A percentile compares a stretch with the other conserved stretches of the same genome.
Conservation (phyloP, 331 rosid species). For the Rhamnella rubrinervis region DNA sequence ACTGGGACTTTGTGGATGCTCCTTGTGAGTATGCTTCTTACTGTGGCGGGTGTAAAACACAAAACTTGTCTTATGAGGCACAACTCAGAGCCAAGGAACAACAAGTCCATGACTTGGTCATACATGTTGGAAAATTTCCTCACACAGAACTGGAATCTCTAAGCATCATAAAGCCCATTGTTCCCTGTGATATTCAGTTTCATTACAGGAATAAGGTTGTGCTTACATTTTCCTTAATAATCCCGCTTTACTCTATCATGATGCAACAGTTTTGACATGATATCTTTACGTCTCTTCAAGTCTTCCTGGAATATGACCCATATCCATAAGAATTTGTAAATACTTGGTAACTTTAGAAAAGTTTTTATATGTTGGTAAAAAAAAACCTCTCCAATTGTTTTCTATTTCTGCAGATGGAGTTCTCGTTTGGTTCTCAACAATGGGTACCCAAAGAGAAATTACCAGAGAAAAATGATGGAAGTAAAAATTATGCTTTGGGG, state of each 20-base stretch:
- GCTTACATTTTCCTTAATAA: slow-evolving; percentile 1
- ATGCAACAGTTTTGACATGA: too few relatives aligned
- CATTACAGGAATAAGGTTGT: slow-evolving; percentile 90
- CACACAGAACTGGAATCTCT: slow-evolving; percentile 43
- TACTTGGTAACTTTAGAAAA: too few relatives aligned
- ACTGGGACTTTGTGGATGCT: slow-evolving; percentile 68
- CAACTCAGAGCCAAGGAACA: slow-evolving; percentile 81
- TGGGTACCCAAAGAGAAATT: slow-evolving; percentile 70
- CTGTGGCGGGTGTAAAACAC: slow-evolving; percentile 94
- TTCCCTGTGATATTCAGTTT: slow-evolving; percentile 83
- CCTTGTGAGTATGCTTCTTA: slow-evolving; percentile 86
- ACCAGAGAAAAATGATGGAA: slow-evolving; percentile 40
- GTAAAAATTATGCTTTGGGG: slow-evolving; percentile 36
- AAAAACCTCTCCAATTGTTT: slow-evolving; percentile 8
- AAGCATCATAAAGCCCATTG: slow-evolving; percentile 64
- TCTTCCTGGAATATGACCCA: too few relatives aligned
- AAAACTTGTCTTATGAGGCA: slow-evolving; percentile 74
- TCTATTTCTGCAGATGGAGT: slow-evolving; percentile 73
- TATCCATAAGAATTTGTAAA: too few relatives aligned
- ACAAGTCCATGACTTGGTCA: slow-evolving; percentile 70
- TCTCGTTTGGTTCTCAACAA: slow-evolving; percentile 76
- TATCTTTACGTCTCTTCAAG: too few relatives aligned
- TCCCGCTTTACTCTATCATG: too few relatives aligned
- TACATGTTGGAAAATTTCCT: slow-evolving; percentile 72
- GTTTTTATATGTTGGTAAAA: neutral